phyloP scores from a whole-genome alignment of 2,329 filamentous ascomycete genomes.

The Alternaria sp. region DNA sequence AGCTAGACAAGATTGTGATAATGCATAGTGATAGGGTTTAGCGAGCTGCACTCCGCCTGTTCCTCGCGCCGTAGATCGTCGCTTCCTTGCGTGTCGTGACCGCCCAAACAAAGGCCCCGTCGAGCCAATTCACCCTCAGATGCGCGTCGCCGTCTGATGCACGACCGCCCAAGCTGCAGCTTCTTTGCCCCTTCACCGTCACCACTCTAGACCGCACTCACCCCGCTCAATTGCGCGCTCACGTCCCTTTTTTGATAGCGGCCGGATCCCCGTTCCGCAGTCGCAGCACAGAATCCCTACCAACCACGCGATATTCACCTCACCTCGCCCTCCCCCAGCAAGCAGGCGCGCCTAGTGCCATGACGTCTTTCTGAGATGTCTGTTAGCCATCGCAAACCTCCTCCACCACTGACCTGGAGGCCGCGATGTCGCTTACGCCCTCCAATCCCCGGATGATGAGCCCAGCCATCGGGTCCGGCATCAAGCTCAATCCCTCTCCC shows the following conservation, averaged over 20 bases:
- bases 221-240: conserved; percentile 10
- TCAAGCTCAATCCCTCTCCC: conserved; percentile 67
- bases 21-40: conserved; percentile 19
- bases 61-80: conserved; percentile 23
- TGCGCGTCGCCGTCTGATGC: conserved; percentile 14
- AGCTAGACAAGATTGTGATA: conserved; percentile 20
- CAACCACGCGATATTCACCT: conserved; percentile 22
- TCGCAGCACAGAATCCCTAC: conserved; percentile 21
- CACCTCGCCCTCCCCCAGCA: neutral
- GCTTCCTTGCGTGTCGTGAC: conserved; percentile 15
- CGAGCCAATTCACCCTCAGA: conserved; percentile 13
- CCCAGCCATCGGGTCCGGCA: conserved; percentile 43
- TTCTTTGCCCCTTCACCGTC: conserved; percentile 8
- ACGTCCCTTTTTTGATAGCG: conserved; percentile 6
- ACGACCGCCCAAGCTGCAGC: conserved; percentile 11
- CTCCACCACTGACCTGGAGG: conserved; percentile 35
- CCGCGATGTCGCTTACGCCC: conserved; percentile 50
- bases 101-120: conserved; percentile 15
- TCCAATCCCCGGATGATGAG: conserved; percentile 52
- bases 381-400: conserved; percentile 28
- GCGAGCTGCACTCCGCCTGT: conserved; percentile 18
- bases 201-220: neutral
- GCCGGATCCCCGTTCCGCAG: conserved; percentile 10
- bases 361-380: conserved; percentile 39
- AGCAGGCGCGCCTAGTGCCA: conserved; percentile 29